A percentile compares a stretch with the other conserved stretches of the same genome.
Evolutionary conservation across 192 early-diverging fungal species (phyloP).

Genomic region (Linnemannia schmuckeri): DNA sequence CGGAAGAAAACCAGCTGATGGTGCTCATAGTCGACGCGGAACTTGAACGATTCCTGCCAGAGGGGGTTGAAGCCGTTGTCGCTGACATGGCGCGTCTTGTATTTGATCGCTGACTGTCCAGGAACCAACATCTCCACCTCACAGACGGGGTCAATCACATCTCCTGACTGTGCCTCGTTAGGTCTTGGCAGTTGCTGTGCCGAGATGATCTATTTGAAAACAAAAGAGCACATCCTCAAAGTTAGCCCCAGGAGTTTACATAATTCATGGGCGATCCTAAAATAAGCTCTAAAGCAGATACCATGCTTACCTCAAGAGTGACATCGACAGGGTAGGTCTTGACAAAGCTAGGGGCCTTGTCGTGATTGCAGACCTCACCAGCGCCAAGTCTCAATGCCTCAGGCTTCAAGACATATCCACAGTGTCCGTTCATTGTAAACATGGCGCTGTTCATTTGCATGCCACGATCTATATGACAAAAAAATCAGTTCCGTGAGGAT

Average conservation of each 20-base stretch:
- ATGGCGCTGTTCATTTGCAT: constrained; percentile 91
- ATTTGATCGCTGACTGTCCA: constrained; percentile 57
- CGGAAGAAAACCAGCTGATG: constrained; percentile 58
- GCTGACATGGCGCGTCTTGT: constrained; percentile 64
- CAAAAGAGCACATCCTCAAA: neutral
- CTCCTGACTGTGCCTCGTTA: constrained; percentile 63
- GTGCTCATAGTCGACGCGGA: constrained; percentile 58
- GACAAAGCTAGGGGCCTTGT: constrained; percentile 39
- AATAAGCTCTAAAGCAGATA: neutral
- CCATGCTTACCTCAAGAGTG: constrained; percentile 47
- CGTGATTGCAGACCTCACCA: constrained; percentile 34
- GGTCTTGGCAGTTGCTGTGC: constrained; percentile 79
- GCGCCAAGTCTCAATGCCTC: constrained; percentile 44
- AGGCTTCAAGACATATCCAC: constrained; percentile 90
- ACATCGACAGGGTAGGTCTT: constrained; percentile 41
- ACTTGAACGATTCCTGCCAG: constrained; percentile 56
- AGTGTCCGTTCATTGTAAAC: constrained; percentile 78
- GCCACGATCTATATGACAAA: constrained; percentile 64
- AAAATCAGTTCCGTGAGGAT: neutral
- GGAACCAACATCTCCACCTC: constrained; percentile 69
- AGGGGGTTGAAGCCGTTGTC: constrained; percentile 69
- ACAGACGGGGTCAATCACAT: constrained; percentile 72
- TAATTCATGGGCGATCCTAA: neutral
- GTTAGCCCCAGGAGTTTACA: neutral
- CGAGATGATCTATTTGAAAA: constrained; percentile 65